Conservation (phyloP, 129 eudicot species). For the Cynara cardunculus region DNA sequence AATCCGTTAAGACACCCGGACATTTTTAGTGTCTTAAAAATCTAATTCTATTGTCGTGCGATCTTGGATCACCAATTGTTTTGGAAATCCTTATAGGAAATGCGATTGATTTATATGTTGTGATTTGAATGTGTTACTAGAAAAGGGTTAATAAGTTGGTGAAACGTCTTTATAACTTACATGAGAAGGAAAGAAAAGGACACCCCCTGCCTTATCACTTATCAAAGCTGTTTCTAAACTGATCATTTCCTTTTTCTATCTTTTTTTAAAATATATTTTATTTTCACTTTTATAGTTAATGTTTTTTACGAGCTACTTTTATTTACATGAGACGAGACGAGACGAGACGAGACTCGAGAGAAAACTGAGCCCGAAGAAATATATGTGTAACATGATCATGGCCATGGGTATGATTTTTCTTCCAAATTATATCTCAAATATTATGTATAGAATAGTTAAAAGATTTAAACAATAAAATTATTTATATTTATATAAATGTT, state of each 20-base stretch:
- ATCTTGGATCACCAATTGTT: not conserved
- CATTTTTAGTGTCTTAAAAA: too few relatives aligned
- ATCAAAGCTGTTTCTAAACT: conserved; percentile 24
- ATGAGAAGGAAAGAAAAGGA: conserved; percentile 20
- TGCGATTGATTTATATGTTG: not conserved
- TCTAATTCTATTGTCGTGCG: not conserved
- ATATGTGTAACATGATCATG: too few relatives aligned
- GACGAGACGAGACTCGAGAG: not conserved
- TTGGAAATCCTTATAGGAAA: not conserved
- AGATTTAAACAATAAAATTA: not conserved
- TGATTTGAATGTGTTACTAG: not conserved
- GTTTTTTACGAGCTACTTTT: not conserved
- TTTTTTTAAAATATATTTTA: not conserved
- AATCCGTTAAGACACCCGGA: too few relatives aligned
- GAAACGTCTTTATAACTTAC: conserved; percentile 18
- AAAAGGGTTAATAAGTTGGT: not conserved
- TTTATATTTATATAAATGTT: too few relatives aligned
- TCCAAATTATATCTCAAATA: too few relatives aligned
- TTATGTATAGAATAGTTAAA: too few relatives aligned
- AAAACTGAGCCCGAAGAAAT: too few relatives aligned
- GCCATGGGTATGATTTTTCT: not conserved
- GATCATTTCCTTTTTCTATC: not conserved
- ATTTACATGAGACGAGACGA: not conserved
- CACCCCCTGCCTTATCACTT: conserved; percentile 29
- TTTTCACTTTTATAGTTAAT: not conserved